Evolutionary conservation across 352 stramenopile genomes (phyloP), one percentile per base, ranked within the genome.

Genomic region (Phytopythium cucurbitacearum): DNA sequence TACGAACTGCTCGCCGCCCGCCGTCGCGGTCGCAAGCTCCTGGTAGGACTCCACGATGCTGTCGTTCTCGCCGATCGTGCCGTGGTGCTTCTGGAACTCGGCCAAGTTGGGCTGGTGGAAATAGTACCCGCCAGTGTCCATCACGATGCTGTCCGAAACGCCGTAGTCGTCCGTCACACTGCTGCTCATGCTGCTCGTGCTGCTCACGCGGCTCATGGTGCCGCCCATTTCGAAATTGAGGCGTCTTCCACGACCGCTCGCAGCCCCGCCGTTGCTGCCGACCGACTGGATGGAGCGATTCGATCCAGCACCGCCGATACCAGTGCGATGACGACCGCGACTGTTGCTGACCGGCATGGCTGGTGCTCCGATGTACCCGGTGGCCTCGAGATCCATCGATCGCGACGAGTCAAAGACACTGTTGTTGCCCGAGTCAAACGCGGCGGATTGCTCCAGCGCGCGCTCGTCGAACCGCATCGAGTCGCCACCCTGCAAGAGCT

Each of bases 91-190:
- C 32, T 41, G 32, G 10, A 40, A 32, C 39, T 56, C 59, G 16
- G 39, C 55, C 42, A 64, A 50, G 13, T 63, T 56, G 10, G 68
- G 59, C 3, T 68, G 66, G 42, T 91, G 76, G 44, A 87, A 85
- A 51, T 89, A 91, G 60, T 91, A 91, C 4, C 80, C 80, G 6
- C 74, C 76, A 9, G 60, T 71, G 45, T 85, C 78, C 9, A 91
- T 50, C 13, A 89, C 62, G 51, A 91, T 80, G 43, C 80, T 89
- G 41, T 85, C 75, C 2, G 77, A 74, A 7, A 80, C 60, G 3
- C 69, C 67, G 34, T 67, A 67, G 40, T 68, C 71, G 34, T 78
- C 69, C 16, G 85, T 70, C 12, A 65, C 65, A 33, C 80, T 78
- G 46, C 69, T 82, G 48, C 71, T 85, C 1, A 69, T 67, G 37